Percentiles rank a stretch among this genome's conserved stretches.
These are phyloP conservation scores for Fusarium luffae DNA, from an alignment of 2,329 filamentous ascomycete genomes.

Conservation along the genomic window DNA sequence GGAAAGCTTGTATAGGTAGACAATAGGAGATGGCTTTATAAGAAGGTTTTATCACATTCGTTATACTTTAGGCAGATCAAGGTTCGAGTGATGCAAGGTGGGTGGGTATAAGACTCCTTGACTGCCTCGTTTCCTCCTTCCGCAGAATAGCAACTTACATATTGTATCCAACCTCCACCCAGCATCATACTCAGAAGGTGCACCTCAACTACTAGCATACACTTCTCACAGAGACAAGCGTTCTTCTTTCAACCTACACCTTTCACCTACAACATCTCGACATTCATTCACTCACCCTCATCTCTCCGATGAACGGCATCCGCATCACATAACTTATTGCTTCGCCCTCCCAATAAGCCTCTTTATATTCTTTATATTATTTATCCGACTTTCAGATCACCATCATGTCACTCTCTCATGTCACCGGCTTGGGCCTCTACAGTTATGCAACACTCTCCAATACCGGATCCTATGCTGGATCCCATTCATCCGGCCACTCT, in stretches of 20 bases:
- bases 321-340: background rate
- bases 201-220: too few species aligned
- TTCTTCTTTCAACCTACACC: background rate
- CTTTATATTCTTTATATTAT: background rate
- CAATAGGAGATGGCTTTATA: background rate
- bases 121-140: background rate
- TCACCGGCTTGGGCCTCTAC: background rate
- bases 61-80: background rate
- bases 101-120: background rate
- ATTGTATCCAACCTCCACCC: background rate
- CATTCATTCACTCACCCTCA: background rate
- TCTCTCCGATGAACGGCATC: background rate
- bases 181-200: background rate
- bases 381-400: background rate
- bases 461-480: background rate
- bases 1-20: background rate
- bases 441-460: conserved; percentile 3
- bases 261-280: background rate
- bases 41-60: background rate
- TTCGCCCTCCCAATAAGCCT: background rate
- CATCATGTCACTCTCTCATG: background rate
- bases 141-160: background rate
- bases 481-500: conserved; percentile 4
- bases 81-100: background rate
- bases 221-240: background rate